phyloP scores from a whole-genome alignment of 768 basidiomycete genomes.

The Kondoa subrosea region DNA sequence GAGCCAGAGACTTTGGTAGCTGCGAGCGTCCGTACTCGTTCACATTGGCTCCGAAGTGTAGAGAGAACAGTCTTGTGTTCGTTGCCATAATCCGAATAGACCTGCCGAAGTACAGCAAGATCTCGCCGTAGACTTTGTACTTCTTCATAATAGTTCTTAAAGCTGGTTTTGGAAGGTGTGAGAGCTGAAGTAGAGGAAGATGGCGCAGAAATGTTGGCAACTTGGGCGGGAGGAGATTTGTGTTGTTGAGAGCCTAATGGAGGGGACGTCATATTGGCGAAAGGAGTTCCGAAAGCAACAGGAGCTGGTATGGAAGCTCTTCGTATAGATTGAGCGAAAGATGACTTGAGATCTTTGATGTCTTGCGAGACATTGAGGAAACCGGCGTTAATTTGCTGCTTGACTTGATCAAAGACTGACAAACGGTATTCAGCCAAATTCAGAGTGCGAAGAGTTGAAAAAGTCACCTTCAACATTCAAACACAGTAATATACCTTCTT shows the following conservation, averaged over 20 bases:
- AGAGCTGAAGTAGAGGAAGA: constrained; percentile 3
- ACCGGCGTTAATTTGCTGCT: constrained; percentile 88
- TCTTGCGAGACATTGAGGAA: constrained; percentile 71
- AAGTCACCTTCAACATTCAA: constrained; percentile 90
- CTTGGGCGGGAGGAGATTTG: constrained; percentile 6
- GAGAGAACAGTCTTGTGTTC: constrained; percentile 72
- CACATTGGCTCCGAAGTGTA: constrained; percentile 62
- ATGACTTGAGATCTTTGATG: constrained; percentile 65
- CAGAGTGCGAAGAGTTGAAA: neutral
- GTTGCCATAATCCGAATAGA: constrained; percentile 84
- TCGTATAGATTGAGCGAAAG: constrained; percentile 44
- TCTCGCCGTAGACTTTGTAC: constrained; percentile 86
- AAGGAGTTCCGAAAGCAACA: constrained; percentile 15
- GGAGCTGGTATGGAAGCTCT: constrained; percentile 37
- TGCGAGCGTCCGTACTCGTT: constrained; percentile 72
- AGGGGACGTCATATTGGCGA: constrained; percentile 39
- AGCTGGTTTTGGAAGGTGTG: constrained; percentile 36
- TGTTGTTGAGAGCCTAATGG: neutral
- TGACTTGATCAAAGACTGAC: constrained; percentile 93
- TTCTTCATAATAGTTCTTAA: constrained; percentile 86
- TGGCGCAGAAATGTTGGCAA: neutral
- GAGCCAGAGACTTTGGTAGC: constrained; percentile 65
- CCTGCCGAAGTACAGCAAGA: constrained; percentile 77
- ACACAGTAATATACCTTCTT: constrained; percentile 69
- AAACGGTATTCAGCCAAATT: neutral